Percentiles rank a stretch among this genome's conserved stretches.
Evolutionary conservation across 768 basidiomycete species (phyloP).

Genomic region (Auricularia cornea): DNA sequence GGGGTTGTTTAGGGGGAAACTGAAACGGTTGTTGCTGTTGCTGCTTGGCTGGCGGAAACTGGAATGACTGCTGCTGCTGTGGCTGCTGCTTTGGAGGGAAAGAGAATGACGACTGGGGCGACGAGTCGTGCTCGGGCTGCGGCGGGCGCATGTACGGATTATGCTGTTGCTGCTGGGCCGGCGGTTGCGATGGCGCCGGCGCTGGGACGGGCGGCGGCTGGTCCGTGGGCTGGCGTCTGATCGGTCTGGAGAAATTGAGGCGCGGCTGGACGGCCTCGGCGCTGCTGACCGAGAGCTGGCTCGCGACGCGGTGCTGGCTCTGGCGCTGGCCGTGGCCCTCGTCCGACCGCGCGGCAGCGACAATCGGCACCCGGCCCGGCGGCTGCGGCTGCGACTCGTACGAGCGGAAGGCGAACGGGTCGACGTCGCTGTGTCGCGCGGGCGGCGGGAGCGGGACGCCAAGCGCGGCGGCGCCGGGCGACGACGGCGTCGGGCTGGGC

Average conservation of each 20-base stretch:
- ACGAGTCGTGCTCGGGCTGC: conserved; percentile 4
- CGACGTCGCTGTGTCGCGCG: conserved; percentile 1
- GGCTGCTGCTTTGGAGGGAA: neutral
- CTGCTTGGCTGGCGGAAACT: neutral
- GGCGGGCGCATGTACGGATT: conserved; percentile 4
- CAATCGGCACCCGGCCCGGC: conserved; percentile 25
- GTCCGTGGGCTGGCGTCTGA: conserved; percentile 39
- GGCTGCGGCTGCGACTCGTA: conserved; percentile 7
- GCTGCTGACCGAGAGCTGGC: neutral
- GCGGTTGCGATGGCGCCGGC: conserved; percentile 21
- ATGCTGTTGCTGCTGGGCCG: conserved; percentile 5
- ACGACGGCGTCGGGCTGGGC: neutral
- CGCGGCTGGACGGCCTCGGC: conserved; percentile 29
- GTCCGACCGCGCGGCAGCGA: conserved; percentile 15
- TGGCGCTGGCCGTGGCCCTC: conserved; percentile 9
- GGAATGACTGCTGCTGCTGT: neutral
- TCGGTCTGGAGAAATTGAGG: conserved; percentile 59
- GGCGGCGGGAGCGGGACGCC: neutral
- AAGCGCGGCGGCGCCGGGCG: neutral
- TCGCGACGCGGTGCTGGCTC: neutral
- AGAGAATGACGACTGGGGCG: neutral
- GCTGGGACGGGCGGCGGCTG: conserved; percentile 33
- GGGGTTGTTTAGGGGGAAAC: neutral
- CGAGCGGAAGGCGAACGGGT: conserved; percentile 14
- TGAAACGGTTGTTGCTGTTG: neutral